Evolutionary conservation across 495 filamentous ascomycete species (phyloP).

Genomic region (Bombardia bombarda): DNA sequence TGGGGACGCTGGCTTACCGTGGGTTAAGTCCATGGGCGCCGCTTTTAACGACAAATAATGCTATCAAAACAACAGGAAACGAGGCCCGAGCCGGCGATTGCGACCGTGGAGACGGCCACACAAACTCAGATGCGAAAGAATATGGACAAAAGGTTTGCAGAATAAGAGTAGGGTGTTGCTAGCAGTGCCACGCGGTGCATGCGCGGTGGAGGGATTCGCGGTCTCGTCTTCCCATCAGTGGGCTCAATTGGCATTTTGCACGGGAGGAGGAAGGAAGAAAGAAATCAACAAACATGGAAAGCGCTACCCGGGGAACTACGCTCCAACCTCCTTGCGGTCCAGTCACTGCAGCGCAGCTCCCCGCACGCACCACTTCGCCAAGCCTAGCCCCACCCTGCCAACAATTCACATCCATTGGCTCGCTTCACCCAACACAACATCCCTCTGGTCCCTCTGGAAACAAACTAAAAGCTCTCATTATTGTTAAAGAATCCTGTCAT

Average conservation of each 20-base stretch:
- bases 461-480: constrained; percentile 4
- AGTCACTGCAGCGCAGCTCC: no score
- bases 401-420: constrained; percentile 15
- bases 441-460: constrained; percentile 6
- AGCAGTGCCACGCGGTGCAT: constrained; percentile 3
- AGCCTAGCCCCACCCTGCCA: constrained; percentile 4
- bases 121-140: neutral
- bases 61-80: constrained; percentile 16
- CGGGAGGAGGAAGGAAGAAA: constrained; percentile 17
- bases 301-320: constrained; percentile 27
- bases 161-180: constrained; percentile 2
- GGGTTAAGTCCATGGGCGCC: constrained; percentile 24
- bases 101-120: neutral
- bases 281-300: constrained; percentile 27
- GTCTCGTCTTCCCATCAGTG: constrained; percentile 8
- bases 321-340: constrained; percentile 13
- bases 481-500: no score
- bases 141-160: constrained; percentile 3
- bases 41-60: constrained; percentile 11
- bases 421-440: constrained; percentile 1
- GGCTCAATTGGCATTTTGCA: constrained; percentile 19
- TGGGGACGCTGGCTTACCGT: constrained; percentile 19
- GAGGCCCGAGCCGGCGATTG: constrained; percentile 6
- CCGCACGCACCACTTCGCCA: constrained; percentile 22
- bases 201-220: constrained; percentile 7